Evolutionary conservation across 495 filamentous ascomycete species (phyloP).

Genomic region (Tricharina praecox): DNA sequence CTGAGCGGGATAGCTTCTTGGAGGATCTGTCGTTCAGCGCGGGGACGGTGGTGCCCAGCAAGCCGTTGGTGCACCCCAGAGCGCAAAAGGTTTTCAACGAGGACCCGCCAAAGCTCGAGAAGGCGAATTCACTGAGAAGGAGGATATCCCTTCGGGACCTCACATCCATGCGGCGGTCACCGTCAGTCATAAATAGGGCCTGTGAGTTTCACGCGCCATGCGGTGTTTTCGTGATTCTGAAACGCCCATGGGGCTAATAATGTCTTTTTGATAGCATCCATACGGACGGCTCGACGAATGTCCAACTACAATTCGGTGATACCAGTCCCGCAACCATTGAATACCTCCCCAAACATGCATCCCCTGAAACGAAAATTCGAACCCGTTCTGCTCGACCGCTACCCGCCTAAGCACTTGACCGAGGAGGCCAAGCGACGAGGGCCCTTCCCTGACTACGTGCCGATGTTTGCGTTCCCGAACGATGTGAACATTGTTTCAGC

Average conservation of each 20-base stretch:
- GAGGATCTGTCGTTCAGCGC: slow-evolving; percentile 83
- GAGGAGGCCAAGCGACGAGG: slow-evolving; percentile 70
- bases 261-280: slow-evolving; percentile 45
- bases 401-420: slow-evolving; percentile 62
- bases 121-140: slow-evolving; percentile 35
- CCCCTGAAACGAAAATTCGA: slow-evolving; percentile 87
- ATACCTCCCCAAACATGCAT: slow-evolving; percentile 82
- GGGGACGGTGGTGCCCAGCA: slow-evolving; percentile 56
- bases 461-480: slow-evolving; percentile 98
- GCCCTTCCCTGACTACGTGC: slow-evolving; percentile 88
- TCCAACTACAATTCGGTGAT: slow-evolving; percentile 99
- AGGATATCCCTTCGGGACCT: slow-evolving; percentile 69
- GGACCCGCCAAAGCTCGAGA: slow-evolving; percentile 35
- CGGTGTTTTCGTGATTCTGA: neutral
- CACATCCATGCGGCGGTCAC: slow-evolving; percentile 85
- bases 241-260: neutral
- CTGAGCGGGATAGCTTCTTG: slow-evolving; percentile 81
- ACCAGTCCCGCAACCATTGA: slow-evolving; percentile 75
- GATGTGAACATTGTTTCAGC: slow-evolving; percentile 92
- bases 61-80: slow-evolving; percentile 54
- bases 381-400: slow-evolving; percentile 81
- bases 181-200: slow-evolving; percentile 42
- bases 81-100: slow-evolving; percentile 69
- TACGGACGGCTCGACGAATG: slow-evolving; percentile 71
- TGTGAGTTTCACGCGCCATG: slow-evolving; percentile 22